Evolutionary conservation across 176 grass and related monocot genomes (phyloP).

Genomic region (Avena insularis): DNA sequence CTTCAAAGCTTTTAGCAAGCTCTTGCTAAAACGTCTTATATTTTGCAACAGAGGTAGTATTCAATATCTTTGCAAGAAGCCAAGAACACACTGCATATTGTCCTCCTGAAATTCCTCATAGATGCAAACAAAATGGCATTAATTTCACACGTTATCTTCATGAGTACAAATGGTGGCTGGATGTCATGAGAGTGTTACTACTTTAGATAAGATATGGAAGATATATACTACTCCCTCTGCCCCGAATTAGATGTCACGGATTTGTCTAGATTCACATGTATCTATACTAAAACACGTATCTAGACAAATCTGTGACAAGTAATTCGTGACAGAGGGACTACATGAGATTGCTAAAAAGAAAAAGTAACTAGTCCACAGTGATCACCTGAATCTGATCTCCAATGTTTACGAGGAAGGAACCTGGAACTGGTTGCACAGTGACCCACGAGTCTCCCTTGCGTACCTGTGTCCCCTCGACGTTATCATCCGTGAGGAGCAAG

Average conservation of each 20-base stretch:
- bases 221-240: background rate
- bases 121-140: background rate
- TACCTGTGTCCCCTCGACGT: constrained; percentile 64
- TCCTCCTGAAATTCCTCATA: constrained; percentile 4
- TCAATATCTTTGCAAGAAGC: background rate
- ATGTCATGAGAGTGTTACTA: background rate
- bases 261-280: too few species aligned
- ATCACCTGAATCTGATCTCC: constrained; percentile 78
- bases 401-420: constrained; percentile 65
- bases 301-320: too few species aligned
- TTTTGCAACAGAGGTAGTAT: too few species aligned
- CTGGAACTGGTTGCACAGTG: constrained; percentile 51
- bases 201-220: background rate
- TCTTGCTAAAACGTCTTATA: too few species aligned
- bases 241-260: too few species aligned
- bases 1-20: background rate
- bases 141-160: constrained; percentile 9
- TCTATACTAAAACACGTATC: too few species aligned
- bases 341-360: background rate
- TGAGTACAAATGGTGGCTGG: background rate
- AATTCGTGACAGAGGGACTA: too few species aligned
- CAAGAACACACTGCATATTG: background rate
- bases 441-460: constrained; percentile 66
- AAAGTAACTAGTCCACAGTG: constrained; percentile 3
- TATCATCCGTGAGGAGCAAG: constrained; percentile 66